Evolutionary conservation across 441 rosid species (phyloP).

Genomic region (Gossypium trilobum): DNA sequence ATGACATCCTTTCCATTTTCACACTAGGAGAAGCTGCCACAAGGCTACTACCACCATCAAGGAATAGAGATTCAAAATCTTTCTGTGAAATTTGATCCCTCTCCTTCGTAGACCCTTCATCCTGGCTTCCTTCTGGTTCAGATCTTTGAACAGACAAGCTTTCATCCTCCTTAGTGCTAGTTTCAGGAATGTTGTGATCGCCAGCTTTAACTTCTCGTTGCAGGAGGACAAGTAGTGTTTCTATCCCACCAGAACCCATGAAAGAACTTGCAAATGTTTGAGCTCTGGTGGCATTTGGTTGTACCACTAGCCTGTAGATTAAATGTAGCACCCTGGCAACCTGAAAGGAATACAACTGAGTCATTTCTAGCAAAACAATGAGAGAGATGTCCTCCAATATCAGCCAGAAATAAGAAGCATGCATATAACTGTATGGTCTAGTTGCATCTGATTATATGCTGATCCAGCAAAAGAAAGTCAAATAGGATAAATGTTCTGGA

Average conservation of each 20-base stretch:
- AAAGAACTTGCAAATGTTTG: constrained; percentile 70
- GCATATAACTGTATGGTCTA: background rate
- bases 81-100: constrained; percentile 29
- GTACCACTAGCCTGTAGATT: constrained; percentile 79
- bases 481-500: background rate
- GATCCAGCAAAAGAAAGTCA: background rate
- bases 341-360: constrained; percentile 36
- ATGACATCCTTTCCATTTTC: constrained; percentile 46
- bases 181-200: constrained; percentile 40
- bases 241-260: constrained; percentile 82
- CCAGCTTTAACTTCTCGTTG: constrained; percentile 93
- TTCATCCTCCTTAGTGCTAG: constrained; percentile 27
- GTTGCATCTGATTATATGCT: background rate
- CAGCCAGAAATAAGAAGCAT: background rate
- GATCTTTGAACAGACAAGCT: constrained; percentile 25
- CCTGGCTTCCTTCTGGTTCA: constrained; percentile 36
- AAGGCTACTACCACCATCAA: constrained; percentile 18
- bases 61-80: constrained; percentile 30
- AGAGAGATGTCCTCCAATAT: constrained; percentile 1
- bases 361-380: constrained; percentile 14
- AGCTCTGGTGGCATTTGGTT: constrained; percentile 87
- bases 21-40: constrained; percentile 30
- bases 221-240: constrained; percentile 88
- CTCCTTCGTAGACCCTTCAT: constrained; percentile 32
- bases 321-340: constrained; percentile 86